A percentile compares a stretch with the other conserved stretches of the same genome.
These are phyloP conservation scores for Trichoderma brevicompactum DNA, from an alignment of 2,329 filamentous ascomycete species.

Conservation along the genomic window DNA sequence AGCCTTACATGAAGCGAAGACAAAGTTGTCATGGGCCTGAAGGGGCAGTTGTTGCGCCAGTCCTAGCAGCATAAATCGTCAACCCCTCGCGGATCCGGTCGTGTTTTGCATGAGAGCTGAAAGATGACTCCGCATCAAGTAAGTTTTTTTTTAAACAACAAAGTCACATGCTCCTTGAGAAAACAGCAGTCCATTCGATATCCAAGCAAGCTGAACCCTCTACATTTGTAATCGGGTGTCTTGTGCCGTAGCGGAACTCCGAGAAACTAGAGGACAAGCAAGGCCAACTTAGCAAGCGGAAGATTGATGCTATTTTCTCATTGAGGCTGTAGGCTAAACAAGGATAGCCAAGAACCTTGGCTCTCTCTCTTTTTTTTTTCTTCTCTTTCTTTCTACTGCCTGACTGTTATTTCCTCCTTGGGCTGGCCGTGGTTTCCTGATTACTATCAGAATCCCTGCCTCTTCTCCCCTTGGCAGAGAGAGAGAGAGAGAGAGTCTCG, in stretches of 20 bases:
- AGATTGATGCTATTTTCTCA: no score
- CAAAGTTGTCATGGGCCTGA: background rate
- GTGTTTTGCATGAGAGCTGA: background rate
- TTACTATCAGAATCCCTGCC: background rate
- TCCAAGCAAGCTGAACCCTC: background rate
- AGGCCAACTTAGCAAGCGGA: no score
- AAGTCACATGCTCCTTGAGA: background rate
- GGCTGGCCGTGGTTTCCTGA: no score
- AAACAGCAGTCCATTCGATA: background rate
- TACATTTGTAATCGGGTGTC: background rate
- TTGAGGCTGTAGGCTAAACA: no score
- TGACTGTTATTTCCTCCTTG: background rate
- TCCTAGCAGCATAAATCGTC: background rate
- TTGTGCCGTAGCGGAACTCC: no score
- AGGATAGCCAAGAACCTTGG: no score
- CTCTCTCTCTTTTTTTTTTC: no score
- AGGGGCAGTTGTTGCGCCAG: background rate
- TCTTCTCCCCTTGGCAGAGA: background rate
- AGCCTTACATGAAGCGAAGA: background rate
- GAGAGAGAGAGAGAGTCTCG: background rate
- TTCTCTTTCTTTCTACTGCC: no score
- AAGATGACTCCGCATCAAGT: conserved; percentile 6
- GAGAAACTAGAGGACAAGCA: no score
- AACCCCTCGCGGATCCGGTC: background rate
- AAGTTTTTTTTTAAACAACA: background rate